Base-by-base conservation (phyloP, 768 basidiomycete species). In the Tubosaeta brunneosetosa region DNA sequence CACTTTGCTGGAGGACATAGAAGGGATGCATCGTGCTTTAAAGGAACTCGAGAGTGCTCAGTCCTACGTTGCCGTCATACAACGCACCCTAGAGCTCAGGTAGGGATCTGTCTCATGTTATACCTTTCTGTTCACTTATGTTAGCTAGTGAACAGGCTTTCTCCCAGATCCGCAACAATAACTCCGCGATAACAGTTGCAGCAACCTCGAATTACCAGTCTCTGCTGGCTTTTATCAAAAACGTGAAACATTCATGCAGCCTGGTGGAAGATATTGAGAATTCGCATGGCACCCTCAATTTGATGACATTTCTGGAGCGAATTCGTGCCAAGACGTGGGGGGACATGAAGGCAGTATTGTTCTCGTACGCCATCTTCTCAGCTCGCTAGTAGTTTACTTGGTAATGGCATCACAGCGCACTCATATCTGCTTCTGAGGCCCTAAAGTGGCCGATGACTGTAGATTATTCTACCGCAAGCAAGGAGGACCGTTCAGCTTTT, bases 361-460 rank as follows among this genome's bases (percentile, higher is more conserved):
- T 80, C 11, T 68, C 73, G 91, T 92, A 61, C 57, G 82, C 76
- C 25, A 25, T 44, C 3, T 53, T 11, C 36, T 34, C 14, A 6
- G 47, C 17, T 26, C 14, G 36, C 6, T 53, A 16, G 45, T 22
- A 27, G 43, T 25, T 32, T 26, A 7, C 37, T 12, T 54, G 31
- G 50, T 38, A n/a, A 38, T 36, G 46, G 11, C 29, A 6, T 44
- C 27, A 8, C 49, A 95, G 94, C 17, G 67, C 75, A 5, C 73
- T 98, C 22, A 70, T 84, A 19, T 68, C 73, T 26, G 77, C 81
- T 13, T 77, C 88, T 1, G 93, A 94, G 67, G 76, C 74, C 43
- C 68, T 98, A 25, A 78, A 83, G n/a, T 98, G 95, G 95, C 95
- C 95, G 2, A 75, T 77, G 58, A 74, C 79, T 16, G 78, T 93